These are phyloP conservation scores for Ambrosia trifida DNA, from an alignment of 129 eudicot species.

Conservation along the genomic window DNA sequence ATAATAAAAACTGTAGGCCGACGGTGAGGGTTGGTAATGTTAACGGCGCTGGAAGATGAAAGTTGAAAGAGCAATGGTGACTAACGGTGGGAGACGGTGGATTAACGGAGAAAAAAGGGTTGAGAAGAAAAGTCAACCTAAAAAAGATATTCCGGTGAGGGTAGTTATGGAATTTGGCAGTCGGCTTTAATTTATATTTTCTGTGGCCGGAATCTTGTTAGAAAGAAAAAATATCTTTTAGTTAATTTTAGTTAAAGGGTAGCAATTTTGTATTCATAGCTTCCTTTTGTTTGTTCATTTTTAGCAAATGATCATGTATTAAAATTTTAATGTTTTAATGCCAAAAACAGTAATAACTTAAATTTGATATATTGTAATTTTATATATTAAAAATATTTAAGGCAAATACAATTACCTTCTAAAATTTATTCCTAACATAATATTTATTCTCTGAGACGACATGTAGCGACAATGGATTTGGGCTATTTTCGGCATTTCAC, in stretches of 20 bases:
- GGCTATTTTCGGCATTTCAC: no score
- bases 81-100: neutral
- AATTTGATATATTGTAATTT: no score
- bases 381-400: no score
- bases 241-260: constrained; percentile 24
- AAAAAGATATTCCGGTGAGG: neutral
- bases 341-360: neutral
- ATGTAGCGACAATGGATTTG: no score
- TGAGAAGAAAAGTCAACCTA: neutral
- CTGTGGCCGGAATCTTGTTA: constrained; percentile 26
- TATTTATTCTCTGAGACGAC: no score
- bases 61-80: neutral
- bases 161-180: constrained; percentile 9
- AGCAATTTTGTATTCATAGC: constrained; percentile 32
- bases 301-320: neutral
- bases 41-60: constrained; percentile 19
- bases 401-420: no score
- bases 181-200: neutral
- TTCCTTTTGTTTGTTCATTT: neutral
- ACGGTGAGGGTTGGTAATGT: neutral
- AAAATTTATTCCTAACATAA: no score
- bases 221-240: constrained; percentile 10
- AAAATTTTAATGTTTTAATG: neutral
- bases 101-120: no score
- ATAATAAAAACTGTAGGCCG: constrained; percentile 31